Evolutionary conservation across 805 yeast genomes (phyloP).

Genomic region (Candida ortonii): DNA sequence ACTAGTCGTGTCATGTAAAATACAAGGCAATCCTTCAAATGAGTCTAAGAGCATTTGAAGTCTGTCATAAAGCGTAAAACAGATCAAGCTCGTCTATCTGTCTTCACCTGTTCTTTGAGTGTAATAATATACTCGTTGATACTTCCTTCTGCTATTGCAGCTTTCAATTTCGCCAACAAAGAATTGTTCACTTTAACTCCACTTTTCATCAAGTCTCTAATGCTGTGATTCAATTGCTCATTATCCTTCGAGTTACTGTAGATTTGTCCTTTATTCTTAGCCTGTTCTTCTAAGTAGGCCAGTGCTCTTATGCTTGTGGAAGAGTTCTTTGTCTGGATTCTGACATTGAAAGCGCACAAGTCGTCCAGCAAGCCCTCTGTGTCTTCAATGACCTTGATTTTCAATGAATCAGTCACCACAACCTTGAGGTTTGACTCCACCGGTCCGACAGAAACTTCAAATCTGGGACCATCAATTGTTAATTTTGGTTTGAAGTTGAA

Average conservation of each 20-base stretch:
- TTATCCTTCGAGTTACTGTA: constrained; percentile 15
- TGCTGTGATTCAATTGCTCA: constrained; percentile 17
- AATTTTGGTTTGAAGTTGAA: constrained; percentile 20
- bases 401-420: constrained; percentile 18
- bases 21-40: too few species aligned
- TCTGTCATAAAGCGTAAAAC: too few species aligned
- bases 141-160: constrained; percentile 25
- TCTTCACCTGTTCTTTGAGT: constrained; percentile 25
- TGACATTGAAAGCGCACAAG: constrained; percentile 21
- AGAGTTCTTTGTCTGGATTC: constrained; percentile 29
- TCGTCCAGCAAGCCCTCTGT: constrained; percentile 28
- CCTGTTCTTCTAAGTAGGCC: constrained; percentile 7
- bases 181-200: constrained; percentile 25
- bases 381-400: constrained; percentile 28
- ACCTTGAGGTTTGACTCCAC: constrained; percentile 16
- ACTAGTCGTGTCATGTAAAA: too few species aligned
- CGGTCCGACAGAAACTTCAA: constrained; percentile 20
- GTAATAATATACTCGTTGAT: constrained; percentile 29
- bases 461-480: constrained; percentile 1
- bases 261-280: constrained; percentile 10
- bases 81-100: constrained; percentile 26
- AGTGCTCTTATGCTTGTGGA: constrained; percentile 15
- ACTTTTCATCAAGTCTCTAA: constrained; percentile 21
- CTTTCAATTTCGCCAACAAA: constrained; percentile 18
- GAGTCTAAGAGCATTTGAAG: too few species aligned